Conservation (phyloP, 2,329 filamentous ascomycete genomes). For the Dryadomyces quercivorus region DNA sequence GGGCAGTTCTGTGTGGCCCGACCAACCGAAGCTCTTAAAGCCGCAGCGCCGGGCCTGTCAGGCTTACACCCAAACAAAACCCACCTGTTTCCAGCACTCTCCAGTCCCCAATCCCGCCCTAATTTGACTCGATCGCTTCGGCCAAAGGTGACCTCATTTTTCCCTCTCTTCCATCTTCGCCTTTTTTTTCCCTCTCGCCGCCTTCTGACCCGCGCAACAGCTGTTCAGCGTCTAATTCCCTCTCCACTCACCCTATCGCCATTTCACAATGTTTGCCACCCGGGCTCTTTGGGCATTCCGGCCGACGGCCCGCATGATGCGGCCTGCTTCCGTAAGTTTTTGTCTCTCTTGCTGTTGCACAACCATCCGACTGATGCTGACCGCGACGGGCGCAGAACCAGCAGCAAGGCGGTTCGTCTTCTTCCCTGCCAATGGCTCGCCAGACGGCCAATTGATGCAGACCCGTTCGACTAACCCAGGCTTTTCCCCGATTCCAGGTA, state of each 20-base stretch:
- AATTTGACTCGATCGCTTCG: slow-evolving; percentile 7
- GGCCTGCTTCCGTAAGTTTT: slow-evolving; percentile 58
- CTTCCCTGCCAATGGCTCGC: neutral
- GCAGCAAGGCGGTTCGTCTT: slow-evolving; percentile 52
- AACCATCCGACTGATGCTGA: neutral
- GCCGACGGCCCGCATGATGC: slow-evolving; percentile 54
- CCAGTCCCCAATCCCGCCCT: slow-evolving; percentile 7
- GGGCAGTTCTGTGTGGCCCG: slow-evolving; percentile 2
- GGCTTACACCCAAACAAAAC: neutral
- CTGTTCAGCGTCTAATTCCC: neutral
- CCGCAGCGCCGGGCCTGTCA: neutral
- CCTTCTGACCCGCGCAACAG: too few relatives aligned
- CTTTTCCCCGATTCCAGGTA: slow-evolving; percentile 43
- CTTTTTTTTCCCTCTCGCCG: neutral
- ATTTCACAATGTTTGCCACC: slow-evolving; percentile 46
- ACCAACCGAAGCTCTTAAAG: slow-evolving; percentile 11
- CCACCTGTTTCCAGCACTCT: neutral
- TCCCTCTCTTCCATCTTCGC: neutral
- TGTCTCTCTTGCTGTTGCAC: too few relatives aligned
- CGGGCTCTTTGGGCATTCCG: slow-evolving; percentile 54
- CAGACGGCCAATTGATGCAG: neutral
- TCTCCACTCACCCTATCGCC: neutral
- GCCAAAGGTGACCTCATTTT: slow-evolving; percentile 12
- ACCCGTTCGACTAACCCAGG: neutral
- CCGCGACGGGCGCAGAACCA: slow-evolving; percentile 38